Percentiles rank a stretch among this genome's conserved stretches.
Conservation (phyloP, 1,284 basidiomycete species). For the Ceratobasidium sp. region DNA sequence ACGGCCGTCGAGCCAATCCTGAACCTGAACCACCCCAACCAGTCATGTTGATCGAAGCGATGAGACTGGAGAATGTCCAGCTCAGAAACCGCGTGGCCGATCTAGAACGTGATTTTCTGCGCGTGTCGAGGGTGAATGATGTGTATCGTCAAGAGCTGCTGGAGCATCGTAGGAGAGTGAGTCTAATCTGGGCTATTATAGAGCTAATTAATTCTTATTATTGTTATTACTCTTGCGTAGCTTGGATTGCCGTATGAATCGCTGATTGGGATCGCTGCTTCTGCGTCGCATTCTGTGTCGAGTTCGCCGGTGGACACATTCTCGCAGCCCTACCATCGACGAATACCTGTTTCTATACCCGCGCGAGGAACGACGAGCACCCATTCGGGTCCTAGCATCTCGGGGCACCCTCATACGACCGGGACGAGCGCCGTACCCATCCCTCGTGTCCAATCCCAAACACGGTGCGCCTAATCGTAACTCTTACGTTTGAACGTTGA, state of each 20-base stretch:
- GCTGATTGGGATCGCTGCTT: constrained; percentile 70
- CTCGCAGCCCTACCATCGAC: constrained; percentile 75
- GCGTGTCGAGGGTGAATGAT: constrained; percentile 79
- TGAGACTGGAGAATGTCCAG: constrained; percentile 76
- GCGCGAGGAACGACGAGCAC: constrained; percentile 51
- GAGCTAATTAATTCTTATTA: constrained; percentile 4
- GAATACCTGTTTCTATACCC: constrained; percentile 58
- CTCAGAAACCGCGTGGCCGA: constrained; percentile 59
- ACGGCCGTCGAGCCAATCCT: background rate
- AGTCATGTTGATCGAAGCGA: constrained; percentile 69
- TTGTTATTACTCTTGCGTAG: constrained; percentile 57
- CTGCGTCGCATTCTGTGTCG: constrained; percentile 19
- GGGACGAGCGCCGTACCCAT: constrained; percentile 70
- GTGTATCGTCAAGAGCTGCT: constrained; percentile 85
- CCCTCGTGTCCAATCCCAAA: constrained; percentile 73
- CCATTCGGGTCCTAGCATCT: constrained; percentile 56
- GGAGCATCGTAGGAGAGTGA: constrained; percentile 77
- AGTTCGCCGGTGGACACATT: constrained; percentile 68
- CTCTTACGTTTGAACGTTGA: constrained; percentile 6
- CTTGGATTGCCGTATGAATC: constrained; percentile 80
- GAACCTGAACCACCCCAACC: constrained; percentile 41
- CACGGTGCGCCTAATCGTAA: constrained; percentile 32
- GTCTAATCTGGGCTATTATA: constrained; percentile 54
- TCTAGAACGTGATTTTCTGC: constrained; percentile 79
- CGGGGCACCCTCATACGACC: constrained; percentile 53